Evolutionary conservation across 768 basidiomycete species (phyloP).

Genomic region (Hysterangium stoloniferum): DNA sequence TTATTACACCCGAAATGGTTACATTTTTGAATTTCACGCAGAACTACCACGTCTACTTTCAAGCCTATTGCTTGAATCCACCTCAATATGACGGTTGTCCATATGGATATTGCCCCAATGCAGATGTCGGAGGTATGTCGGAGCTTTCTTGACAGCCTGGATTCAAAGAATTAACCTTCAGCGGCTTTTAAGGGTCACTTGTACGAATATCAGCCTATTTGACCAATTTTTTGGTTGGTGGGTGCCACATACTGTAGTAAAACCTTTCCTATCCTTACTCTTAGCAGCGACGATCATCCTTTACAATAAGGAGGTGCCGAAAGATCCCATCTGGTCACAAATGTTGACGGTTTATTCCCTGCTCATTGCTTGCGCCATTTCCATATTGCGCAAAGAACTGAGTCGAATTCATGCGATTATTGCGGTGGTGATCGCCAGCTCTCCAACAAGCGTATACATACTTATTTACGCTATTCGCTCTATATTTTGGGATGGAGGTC

Average conservation of each 20-base stretch:
- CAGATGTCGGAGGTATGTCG: not conserved
- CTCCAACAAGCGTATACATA: too few species aligned
- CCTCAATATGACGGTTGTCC: not conserved
- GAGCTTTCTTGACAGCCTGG: not conserved
- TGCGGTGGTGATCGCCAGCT: not conserved
- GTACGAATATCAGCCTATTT: not conserved
- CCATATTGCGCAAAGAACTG: not conserved
- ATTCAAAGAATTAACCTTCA: not conserved
- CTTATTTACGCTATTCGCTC: not conserved
- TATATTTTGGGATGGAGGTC: not conserved
- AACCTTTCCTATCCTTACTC: not conserved
- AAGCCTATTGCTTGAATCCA: not conserved
- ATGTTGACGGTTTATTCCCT: not conserved
- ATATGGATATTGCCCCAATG: not conserved
- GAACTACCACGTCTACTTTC: not conserved
- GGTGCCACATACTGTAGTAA: not conserved
- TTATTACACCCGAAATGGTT: not conserved
- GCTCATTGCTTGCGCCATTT: not conserved
- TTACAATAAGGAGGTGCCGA: not conserved
- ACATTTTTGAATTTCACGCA: not conserved
- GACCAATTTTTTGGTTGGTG: not conserved
- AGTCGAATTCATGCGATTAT: not conserved
- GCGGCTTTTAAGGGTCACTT: not conserved
- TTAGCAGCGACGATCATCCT: not conserved
- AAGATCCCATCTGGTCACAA: not conserved